A percentile compares a stretch with the other conserved stretches of the same genome.
phyloP scores from a whole-genome alignment of 805 yeast species.

The Ogataea wickerhamii region DNA sequence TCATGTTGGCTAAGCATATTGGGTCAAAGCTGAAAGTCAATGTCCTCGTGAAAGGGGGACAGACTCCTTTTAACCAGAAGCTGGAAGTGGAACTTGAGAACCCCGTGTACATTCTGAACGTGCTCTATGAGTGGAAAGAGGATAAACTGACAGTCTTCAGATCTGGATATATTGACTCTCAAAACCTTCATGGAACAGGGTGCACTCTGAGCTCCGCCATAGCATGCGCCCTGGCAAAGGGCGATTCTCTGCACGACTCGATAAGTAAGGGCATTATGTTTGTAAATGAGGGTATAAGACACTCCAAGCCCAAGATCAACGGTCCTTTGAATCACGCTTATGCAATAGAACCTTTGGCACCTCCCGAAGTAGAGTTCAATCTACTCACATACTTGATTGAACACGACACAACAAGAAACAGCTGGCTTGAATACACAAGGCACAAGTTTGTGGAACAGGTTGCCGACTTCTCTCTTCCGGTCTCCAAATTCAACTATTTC shows the following conservation, averaged over 20 bases:
- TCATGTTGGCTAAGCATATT: conserved; percentile 42
- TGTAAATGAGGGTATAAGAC: conserved; percentile 60
- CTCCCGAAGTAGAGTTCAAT: conserved; percentile 8
- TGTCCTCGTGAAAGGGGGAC: conserved; percentile 87
- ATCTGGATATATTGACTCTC: conserved; percentile 44
- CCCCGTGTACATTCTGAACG: conserved; percentile 22
- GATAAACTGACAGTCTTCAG: conserved; percentile 40
- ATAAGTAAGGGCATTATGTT: conserved; percentile 58
- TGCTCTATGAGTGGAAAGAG: conserved; percentile 29
- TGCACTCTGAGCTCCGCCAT: conserved; percentile 83
- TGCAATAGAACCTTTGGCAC: conserved; percentile 20
- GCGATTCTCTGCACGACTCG: conserved; percentile 42
- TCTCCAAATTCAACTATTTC: conserved; percentile 42
- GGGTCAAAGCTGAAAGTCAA: conserved; percentile 38
- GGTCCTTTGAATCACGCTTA: conserved; percentile 77
- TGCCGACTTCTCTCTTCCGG: conserved; percentile 49
- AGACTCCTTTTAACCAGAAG: conserved; percentile 45
- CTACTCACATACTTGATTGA: conserved; percentile 43
- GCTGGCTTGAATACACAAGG: conserved; percentile 56
- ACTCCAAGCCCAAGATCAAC: conserved; percentile 38
- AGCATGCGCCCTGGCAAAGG: conserved; percentile 68
- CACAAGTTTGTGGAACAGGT: conserved; percentile 60
- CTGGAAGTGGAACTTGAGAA: conserved; percentile 15
- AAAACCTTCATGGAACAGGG: conserved; percentile 84
- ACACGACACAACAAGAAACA: conserved; percentile 52